Percentiles rank a stretch among this genome's conserved stretches.
Conservation (phyloP, 345 rosid species). For the Eucalyptus coolabah region DNA sequence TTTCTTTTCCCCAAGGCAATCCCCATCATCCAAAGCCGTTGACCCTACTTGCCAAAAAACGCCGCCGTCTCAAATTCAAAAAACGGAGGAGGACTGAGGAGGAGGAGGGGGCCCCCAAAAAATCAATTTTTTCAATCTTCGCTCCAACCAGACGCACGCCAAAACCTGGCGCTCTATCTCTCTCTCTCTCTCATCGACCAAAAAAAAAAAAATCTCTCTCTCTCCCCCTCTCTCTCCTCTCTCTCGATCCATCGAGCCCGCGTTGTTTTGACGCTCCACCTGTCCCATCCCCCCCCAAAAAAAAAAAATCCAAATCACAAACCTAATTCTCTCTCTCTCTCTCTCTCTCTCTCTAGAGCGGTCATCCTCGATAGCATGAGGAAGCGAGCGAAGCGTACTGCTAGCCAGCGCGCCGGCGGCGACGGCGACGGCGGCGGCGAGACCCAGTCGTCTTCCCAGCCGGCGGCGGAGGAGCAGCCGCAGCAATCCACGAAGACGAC, state of each 20-base stretch:
- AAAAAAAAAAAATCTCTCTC: no score
- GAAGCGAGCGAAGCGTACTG: conserved; percentile 4
- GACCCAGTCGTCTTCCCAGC: background rate
- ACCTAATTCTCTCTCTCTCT: background rate
- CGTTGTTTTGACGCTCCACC: background rate
- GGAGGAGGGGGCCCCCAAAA: no score
- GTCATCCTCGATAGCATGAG: background rate
- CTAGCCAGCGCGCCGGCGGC: conserved; percentile 1
- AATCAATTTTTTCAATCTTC: no score
- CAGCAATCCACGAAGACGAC: background rate
- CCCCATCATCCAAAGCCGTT: no score
- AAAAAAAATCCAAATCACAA: background rate
- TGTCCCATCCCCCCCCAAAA: background rate
- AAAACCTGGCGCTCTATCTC: no score
- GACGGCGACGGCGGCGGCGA: background rate
- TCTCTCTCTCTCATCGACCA: no score
- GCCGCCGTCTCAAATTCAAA: no score
- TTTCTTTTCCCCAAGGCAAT: no score
- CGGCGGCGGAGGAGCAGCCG: background rate
- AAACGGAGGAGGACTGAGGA: no score
- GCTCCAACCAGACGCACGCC: no score
- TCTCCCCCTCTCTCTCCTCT: no score
- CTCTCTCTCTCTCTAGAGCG: background rate
- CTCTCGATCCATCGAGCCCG: background rate
- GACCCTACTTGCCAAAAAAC: no score